phyloP scores from a whole-genome alignment of 2,329 filamentous ascomycete genomes.

The Ceratocystis papillata region DNA sequence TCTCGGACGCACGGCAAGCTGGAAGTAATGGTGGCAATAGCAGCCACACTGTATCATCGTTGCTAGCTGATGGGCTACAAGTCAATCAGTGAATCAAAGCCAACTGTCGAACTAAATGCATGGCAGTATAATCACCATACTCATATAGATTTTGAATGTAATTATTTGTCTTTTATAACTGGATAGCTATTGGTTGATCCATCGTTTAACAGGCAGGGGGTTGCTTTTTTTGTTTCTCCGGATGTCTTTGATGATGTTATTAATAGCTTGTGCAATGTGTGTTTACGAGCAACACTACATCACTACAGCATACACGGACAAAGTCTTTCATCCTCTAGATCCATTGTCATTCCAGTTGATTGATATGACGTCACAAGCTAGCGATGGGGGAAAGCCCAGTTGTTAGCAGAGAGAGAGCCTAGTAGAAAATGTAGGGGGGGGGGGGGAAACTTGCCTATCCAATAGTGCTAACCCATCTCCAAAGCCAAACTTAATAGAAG shows the following conservation, averaged over 20 bases:
- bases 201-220: not conserved
- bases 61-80: slow-evolving; percentile 34
- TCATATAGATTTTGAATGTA: slow-evolving; percentile 9
- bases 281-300: slow-evolving; percentile 2
- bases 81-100: slow-evolving; percentile 26
- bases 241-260: not conserved
- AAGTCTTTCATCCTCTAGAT: not conserved
- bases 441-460: not conserved
- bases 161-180: not conserved
- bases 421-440: not conserved
- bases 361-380: not conserved
- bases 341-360: not conserved
- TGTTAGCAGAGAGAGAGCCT: not conserved
- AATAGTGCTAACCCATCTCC: too few species aligned
- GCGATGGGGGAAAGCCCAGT: not conserved
- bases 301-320: not conserved
- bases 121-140: not conserved
- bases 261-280: not conserved
- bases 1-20: slow-evolving; percentile 18
- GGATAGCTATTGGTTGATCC: not conserved
- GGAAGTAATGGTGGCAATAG: slow-evolving; percentile 20
- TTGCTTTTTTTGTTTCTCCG: slow-evolving; percentile 2
- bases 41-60: slow-evolving; percentile 36
- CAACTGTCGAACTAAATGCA: not conserved
- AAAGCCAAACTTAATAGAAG: slow-evolving; percentile 10